Conservation (phyloP, 345 rosid species). For the Nephelium lappaceum region DNA sequence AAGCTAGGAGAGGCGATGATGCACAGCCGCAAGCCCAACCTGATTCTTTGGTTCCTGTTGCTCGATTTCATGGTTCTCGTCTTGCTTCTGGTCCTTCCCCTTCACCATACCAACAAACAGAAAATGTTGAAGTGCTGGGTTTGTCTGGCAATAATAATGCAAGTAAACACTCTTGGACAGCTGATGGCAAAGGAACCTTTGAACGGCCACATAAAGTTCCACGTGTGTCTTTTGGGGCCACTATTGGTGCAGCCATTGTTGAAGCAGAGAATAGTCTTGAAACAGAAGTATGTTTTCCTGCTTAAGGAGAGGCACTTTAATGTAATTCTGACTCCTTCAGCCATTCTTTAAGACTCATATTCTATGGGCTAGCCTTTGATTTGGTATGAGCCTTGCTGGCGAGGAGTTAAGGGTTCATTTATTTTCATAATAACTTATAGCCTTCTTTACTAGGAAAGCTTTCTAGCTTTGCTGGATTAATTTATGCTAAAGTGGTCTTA, state of each 20-base stretch:
- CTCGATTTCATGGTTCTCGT: constrained; percentile 76
- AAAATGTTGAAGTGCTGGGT: constrained; percentile 14
- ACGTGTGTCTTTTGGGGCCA: constrained; percentile 55
- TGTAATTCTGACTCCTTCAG: constrained; percentile 46
- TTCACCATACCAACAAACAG: constrained; percentile 64
- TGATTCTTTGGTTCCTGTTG: constrained; percentile 71
- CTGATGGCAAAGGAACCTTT: constrained; percentile 36
- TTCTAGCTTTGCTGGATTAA: neutral
- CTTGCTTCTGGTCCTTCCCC: constrained; percentile 88
- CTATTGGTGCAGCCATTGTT: constrained; percentile 73
- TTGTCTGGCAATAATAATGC: neutral
- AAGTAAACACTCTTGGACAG: neutral
- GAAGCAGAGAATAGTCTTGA: constrained; percentile 74
- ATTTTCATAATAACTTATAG: neutral
- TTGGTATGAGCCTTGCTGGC: constrained; percentile 56
- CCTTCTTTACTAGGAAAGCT: constrained; percentile 3
- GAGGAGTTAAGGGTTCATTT: constrained; percentile 41
- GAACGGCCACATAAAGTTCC: constrained; percentile 47
- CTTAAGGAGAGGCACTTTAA: constrained; percentile 44
- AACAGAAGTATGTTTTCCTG: constrained; percentile 75
- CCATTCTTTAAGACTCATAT: constrained; percentile 43
- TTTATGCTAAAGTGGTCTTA: neutral
- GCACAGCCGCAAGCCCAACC: constrained; percentile 52
- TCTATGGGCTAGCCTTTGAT: constrained; percentile 39
- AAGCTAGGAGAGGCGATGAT: constrained; percentile 64